These are phyloP conservation scores for Blastomyces silverae DNA, from an alignment of 2,329 filamentous ascomycete genomes.

Conservation along the genomic window DNA sequence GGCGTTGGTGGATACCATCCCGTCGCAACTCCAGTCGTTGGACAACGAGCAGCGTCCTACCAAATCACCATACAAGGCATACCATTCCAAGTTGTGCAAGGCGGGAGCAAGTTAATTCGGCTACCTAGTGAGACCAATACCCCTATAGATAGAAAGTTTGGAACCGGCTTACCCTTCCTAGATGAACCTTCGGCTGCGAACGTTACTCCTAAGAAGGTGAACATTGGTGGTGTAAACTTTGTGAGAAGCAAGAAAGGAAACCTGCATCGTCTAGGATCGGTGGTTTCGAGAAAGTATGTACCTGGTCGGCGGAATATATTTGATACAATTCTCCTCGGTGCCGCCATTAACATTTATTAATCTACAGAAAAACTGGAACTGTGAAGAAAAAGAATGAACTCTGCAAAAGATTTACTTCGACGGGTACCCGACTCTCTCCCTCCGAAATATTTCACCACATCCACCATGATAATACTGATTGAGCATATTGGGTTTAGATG, in stretches of 20 bases:
- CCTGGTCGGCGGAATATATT: background rate
- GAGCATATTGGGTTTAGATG: conserved; percentile 13
- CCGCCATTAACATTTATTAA: conserved; percentile 10
- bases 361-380: conserved; percentile 38
- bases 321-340: background rate
- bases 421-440: conserved; percentile 44
- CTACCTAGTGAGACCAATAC: conserved; percentile 55
- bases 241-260: conserved; percentile 83
- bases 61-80: conserved; percentile 65
- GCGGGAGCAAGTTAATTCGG: conserved; percentile 76
- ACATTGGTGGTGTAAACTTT: conserved; percentile 72
- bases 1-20: conserved; percentile 24
- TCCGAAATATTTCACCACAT: conserved; percentile 19
- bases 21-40: conserved; percentile 24
- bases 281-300: conserved; percentile 65
- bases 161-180: conserved; percentile 44
- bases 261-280: conserved; percentile 67
- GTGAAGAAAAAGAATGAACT: conserved; percentile 64
- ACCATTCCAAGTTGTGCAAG: conserved; percentile 63
- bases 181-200: conserved; percentile 55
- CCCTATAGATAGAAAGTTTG: conserved; percentile 17
- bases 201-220: conserved; percentile 65
- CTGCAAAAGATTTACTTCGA: conserved; percentile 59
- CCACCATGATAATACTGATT: conserved; percentile 14
- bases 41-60: conserved; percentile 43